Evolutionary conservation across 1,139 yeast species (phyloP), one percentile per base, ranked within the genome.

Genomic region (Pichiaceae sp.): DNA sequence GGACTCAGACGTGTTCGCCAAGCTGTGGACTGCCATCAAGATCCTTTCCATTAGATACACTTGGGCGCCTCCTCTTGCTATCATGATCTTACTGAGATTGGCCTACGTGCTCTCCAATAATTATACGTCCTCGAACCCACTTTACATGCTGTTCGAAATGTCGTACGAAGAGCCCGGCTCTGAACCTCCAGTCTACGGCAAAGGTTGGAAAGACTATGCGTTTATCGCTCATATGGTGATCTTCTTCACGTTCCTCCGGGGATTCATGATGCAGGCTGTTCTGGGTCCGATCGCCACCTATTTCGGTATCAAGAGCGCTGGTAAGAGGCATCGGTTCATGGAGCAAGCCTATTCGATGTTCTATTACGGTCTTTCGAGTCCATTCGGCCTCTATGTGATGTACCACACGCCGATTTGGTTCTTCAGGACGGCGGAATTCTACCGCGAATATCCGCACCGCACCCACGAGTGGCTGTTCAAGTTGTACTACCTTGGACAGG

Each of bases 351-450:
- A 89, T 56, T 75, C 93, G 3, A 71, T 86, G 50, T 62, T 84
- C 42, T 91, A 93, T 60, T 87, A 82, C 53, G 85, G 91, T 18
- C 47, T 77, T 12, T 70, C 85, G 25, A 95, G 96, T 11, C 91
- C 96, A 0, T 68, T 81, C 45, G 99, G 98, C 2, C 65, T 91
- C 41, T 87, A 78, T 68, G 83, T 91, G 48, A 89, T 91, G 98
- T 68, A 70, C 48, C 66, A 72, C 36, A 72, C 82, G 31, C 95
- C 94, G 34, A 58, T 91, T 45, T 89, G 97, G 97, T 81, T 68
- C 56, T 91, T 91, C 60, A 72, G 84, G 56, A 91, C 96, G 6
- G 68, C 76, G 3, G 78, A 85, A 33, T 82, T 91, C 65, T 91
- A 86, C 59, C 70, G 62, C 38, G 65, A 72, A 24, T 91, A 82